Conservation (phyloP, 371 early-diverging fungal genomes). For the Saksenaea oblongispora region DNA sequence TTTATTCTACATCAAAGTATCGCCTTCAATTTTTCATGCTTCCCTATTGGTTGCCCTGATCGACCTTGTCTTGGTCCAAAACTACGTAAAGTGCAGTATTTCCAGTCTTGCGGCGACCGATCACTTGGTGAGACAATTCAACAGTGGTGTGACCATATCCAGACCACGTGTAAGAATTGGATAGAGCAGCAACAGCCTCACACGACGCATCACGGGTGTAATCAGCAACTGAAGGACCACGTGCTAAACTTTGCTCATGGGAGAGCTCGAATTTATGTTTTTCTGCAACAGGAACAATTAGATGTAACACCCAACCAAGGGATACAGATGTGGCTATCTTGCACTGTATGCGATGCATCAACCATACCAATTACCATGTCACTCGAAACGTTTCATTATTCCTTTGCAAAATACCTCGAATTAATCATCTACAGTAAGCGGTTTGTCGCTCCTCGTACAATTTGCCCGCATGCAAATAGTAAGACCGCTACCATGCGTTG, state of each 20-base stretch:
- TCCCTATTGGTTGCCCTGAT: slow-evolving; percentile 52
- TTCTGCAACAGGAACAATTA: slow-evolving; percentile 24
- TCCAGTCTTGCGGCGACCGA: slow-evolving; percentile 48
- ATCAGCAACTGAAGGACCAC: slow-evolving; percentile 51
- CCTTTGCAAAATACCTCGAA: slow-evolving; percentile 69
- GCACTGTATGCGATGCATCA: slow-evolving; percentile 44
- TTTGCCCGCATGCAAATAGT: slow-evolving; percentile 41
- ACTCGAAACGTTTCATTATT: slow-evolving; percentile 43
- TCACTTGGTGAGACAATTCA: slow-evolving; percentile 57
- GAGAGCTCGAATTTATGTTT: slow-evolving; percentile 48
- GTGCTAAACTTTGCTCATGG: slow-evolving; percentile 60
- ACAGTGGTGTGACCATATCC: slow-evolving; percentile 45
- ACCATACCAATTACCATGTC: slow-evolving; percentile 42
- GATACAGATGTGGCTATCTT: slow-evolving; percentile 52
- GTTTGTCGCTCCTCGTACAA: slow-evolving; percentile 36
- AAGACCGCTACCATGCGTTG: slow-evolving; percentile 40
- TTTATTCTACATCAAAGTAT: slow-evolving; percentile 63
- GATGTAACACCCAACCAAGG: neutral
- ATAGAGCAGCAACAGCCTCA: slow-evolving; percentile 10
- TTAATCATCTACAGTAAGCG: slow-evolving; percentile 53
- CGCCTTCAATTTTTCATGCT: slow-evolving; percentile 52
- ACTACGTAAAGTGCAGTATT: slow-evolving; percentile 56
- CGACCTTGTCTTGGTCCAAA: slow-evolving; percentile 60
- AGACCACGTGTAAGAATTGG: slow-evolving; percentile 29
- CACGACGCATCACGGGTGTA: slow-evolving; percentile 37